phyloP scores from a whole-genome alignment of 208 protist species.

The Wallacemonas sp. region DNA sequence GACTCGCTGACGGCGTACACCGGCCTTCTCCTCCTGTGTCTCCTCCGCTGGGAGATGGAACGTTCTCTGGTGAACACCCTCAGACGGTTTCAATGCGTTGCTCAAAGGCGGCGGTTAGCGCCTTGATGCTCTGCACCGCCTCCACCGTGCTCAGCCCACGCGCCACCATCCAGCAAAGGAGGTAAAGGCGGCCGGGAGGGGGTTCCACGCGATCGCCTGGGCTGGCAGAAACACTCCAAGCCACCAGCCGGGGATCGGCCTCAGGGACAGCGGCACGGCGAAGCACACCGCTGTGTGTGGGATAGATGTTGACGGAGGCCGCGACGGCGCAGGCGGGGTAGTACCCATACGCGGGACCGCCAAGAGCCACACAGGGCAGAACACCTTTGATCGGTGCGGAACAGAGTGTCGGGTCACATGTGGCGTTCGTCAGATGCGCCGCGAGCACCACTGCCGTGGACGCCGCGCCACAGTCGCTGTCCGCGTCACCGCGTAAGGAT shows the following conservation, averaged over 20 bases:
- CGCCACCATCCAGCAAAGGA: constrained; percentile 73
- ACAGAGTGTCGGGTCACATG: too few species aligned
- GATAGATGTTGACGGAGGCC: constrained; percentile 76
- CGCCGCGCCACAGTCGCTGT: too few species aligned
- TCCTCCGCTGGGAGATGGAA: too few species aligned
- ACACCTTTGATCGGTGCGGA: neutral
- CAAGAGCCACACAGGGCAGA: constrained; percentile 4
- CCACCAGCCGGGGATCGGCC: constrained; percentile 29
- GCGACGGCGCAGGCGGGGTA: constrained; percentile 32
- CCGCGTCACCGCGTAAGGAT: too few species aligned
- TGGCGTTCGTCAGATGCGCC: too few species aligned
- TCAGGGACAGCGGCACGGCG: constrained; percentile 9
- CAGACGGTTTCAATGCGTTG: constrained; percentile 26
- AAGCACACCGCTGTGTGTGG: constrained; percentile 27
- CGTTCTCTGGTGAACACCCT: too few species aligned
- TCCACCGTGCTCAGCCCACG: constrained; percentile 22
- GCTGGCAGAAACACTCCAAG: constrained; percentile 41
- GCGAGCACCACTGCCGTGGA: too few species aligned
- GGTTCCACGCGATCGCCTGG: constrained; percentile 43
- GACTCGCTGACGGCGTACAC: too few species aligned
- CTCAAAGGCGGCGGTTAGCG: constrained; percentile 31
- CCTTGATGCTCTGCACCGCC: constrained; percentile 33
- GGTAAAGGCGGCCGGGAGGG: constrained; percentile 44
- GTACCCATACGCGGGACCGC: constrained; percentile 24
- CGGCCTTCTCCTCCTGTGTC: too few species aligned